Base-by-base conservation (phyloP, 2,329 filamentous ascomycete genomes). In the Sporothrix mexicana region DNA sequence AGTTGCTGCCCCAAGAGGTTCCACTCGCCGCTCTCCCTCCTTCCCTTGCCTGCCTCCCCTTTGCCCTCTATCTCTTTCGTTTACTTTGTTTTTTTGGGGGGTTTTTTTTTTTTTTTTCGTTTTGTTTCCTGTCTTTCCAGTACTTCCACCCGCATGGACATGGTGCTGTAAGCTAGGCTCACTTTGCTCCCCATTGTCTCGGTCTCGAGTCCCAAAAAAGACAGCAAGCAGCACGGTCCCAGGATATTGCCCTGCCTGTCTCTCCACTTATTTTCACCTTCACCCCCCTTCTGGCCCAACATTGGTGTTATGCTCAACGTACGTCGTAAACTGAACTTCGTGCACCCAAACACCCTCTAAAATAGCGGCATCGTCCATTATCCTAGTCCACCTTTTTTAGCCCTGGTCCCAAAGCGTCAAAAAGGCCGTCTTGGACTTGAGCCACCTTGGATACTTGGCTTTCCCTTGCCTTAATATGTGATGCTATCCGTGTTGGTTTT, bases 141-240 rank as follows among this genome's bases (percentile, higher is more conserved):
- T 8, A 3, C 7, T n/a, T 36, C 13, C 64, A 36, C 43, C 30
- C 45, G 51, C 41, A 47, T 43, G 23, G n/a, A 2, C 13, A 36
- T 41, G 47, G 25, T 20, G 45, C 17, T 55, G 25, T 36, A 23
- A 13, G 47, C 64, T 68, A 68, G 66, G 13, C 47, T 55, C 66
- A 20, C 45, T 41, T 23, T 68, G 12, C 41, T 67, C 64, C 47
- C 64, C 41, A 53, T 53, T 53, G 64, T 68, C 64, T 68, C 47
- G 47, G 23, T 53, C 25, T 23, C 45, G 47, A 53, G 64, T 51
- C 62, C 62, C 25, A 55, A 41, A 53, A 23, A 51, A 53, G 23
- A 51, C 47, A 43, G 8, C 30, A 36, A 43, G 8, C 30, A 36
- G 30, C 30, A 30, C 10, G 12, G 15, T 20, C 45, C 15, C 20